A percentile compares a stretch with the other conserved stretches of the same genome.
These are phyloP conservation scores for Hypoxylon sp. DNA, from an alignment of 2,329 filamentous ascomycete genomes.

Conservation along the genomic window DNA sequence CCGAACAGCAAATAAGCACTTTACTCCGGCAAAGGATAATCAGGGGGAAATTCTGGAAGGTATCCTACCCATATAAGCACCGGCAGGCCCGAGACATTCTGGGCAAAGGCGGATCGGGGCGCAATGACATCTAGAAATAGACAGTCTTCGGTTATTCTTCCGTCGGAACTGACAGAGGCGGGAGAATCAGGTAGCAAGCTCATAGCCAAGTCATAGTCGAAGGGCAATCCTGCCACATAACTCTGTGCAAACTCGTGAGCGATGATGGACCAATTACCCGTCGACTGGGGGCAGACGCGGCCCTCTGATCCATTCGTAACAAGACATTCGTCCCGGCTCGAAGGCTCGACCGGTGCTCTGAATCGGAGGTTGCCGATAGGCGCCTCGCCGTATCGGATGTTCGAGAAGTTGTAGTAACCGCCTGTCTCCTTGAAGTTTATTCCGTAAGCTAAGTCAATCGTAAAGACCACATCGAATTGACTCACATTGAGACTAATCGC, in stretches of 20 bases:
- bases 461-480: background rate
- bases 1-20: background rate
- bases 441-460: background rate
- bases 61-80: constrained; percentile 16
- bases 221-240: constrained; percentile 6
- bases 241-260: constrained; percentile 7
- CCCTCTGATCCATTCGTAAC: constrained; percentile 3
- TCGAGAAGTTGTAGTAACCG: constrained; percentile 30
- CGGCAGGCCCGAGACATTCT: constrained; percentile 1
- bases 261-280: constrained; percentile 7
- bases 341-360: constrained; percentile 1
- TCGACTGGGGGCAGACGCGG: constrained; percentile 13
- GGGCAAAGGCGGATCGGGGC: constrained; percentile 9
- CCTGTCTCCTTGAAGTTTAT: constrained; percentile 25
- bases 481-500: constrained; percentile 13
- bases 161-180: constrained; percentile 4
- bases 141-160: constrained; percentile 13
- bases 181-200: constrained; percentile 6
- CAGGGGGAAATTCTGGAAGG: too few relatives aligned
- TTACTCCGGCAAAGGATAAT: background rate
- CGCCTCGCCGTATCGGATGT: constrained; percentile 27
- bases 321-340: constrained; percentile 4
- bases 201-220: constrained; percentile 10
- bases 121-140: constrained; percentile 21
- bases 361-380: constrained; percentile 24